These are phyloP conservation scores for Euclidium syriacum DNA, from an alignment of 345 rosid genomes.

Conservation along the genomic window DNA sequence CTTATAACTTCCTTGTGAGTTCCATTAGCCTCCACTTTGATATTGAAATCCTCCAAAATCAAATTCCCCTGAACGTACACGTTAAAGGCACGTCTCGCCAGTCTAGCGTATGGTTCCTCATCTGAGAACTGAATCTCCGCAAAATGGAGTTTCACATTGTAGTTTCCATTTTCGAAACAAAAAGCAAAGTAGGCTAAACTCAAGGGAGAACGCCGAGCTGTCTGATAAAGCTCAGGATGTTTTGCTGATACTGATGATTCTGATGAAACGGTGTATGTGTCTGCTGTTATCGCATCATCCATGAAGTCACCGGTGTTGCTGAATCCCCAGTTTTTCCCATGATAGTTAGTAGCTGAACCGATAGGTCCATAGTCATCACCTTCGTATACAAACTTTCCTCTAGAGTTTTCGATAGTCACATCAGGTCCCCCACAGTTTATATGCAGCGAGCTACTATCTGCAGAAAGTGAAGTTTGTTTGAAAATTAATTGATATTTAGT, in stretches of 20 bases:
- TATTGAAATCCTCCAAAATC: constrained; percentile 47
- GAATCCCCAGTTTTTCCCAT: constrained; percentile 24
- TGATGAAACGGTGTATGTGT: constrained; percentile 18
- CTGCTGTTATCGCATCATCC: constrained; percentile 31
- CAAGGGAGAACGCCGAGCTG: constrained; percentile 56
- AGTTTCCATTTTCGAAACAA: constrained; percentile 55
- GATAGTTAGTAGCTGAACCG: constrained; percentile 12
- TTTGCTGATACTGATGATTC: constrained; percentile 18
- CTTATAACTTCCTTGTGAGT: constrained; percentile 31
- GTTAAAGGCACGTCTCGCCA: constrained; percentile 56
- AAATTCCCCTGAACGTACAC: constrained; percentile 40
- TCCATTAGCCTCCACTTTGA: constrained; percentile 40
- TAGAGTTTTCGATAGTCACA: constrained; percentile 18
- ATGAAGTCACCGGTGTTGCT: constrained; percentile 37
- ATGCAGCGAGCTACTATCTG: constrained; percentile 25
- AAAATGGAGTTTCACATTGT: constrained; percentile 59
- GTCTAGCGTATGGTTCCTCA: constrained; percentile 37
- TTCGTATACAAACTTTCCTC: constrained; percentile 20
- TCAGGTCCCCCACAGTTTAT: constrained; percentile 33
- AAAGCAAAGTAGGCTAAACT: constrained; percentile 55
- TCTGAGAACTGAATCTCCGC: constrained; percentile 57
- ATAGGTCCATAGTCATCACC: constrained; percentile 24
- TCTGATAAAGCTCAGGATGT: constrained; percentile 34
- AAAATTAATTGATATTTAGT: background rate
- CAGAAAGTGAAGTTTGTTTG: background rate